Conservation (phyloP, 2,329 filamentous ascomycete species). For the Fusarium sp. region DNA sequence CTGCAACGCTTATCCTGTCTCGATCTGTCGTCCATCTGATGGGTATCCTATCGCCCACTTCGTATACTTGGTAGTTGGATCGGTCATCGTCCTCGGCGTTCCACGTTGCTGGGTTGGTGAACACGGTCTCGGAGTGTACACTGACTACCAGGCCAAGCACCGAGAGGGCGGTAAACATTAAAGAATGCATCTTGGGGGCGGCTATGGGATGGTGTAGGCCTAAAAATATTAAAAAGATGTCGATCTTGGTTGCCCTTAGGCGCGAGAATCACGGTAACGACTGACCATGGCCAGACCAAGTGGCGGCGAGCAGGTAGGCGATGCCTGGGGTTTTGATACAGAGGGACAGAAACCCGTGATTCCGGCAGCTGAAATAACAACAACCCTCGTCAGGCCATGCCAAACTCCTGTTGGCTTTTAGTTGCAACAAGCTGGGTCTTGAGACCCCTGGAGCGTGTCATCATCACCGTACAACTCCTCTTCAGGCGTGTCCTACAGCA, state of each 20-base stretch:
- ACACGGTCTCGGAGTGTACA: background rate
- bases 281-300: background rate
- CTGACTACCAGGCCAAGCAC: background rate
- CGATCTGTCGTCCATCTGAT: background rate
- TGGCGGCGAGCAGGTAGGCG: background rate
- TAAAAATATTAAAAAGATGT: background rate
- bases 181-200: background rate
- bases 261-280: background rate
- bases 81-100: background rate
- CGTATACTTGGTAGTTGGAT: background rate
- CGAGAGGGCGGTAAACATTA: background rate
- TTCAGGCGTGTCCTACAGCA: background rate
- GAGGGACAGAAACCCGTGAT: background rate
- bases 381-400: background rate
- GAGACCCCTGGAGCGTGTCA: background rate
- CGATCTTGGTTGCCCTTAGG: background rate
- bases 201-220: background rate
- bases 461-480: background rate
- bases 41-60: background rate
- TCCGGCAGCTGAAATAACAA: background rate
- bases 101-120: background rate
- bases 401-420: background rate
- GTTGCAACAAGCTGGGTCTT: background rate
- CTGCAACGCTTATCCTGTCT: background rate
- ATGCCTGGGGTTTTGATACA: background rate